Conservation (phyloP, 805 yeast genomes). For the Kuraishia hungarica region DNA sequence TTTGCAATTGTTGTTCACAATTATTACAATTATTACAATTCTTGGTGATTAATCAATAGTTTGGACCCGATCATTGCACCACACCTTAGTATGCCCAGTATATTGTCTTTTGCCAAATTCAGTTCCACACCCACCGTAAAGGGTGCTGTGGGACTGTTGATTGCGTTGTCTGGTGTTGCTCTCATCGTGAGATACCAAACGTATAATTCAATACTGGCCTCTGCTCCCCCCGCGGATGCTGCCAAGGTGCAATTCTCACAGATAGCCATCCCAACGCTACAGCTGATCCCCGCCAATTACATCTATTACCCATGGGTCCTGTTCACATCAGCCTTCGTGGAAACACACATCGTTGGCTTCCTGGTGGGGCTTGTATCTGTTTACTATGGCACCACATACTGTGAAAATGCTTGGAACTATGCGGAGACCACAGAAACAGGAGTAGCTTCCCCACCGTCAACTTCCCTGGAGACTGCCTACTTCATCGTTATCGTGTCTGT, state of each 20-base stretch:
- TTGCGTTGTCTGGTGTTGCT: conserved; percentile 30
- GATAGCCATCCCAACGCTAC: conserved; percentile 47
- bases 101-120: background rate
- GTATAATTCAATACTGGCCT: conserved; percentile 16
- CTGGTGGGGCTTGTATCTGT: conserved; percentile 28
- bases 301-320: conserved; percentile 58
- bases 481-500: conserved; percentile 47
- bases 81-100: background rate
- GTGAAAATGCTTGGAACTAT: conserved; percentile 41
- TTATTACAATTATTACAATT: too few relatives aligned
- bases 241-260: conserved; percentile 24
- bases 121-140: background rate
- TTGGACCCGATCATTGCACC: too few relatives aligned
- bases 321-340: conserved; percentile 56
- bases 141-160: conserved; percentile 13
- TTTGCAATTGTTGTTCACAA: too few relatives aligned
- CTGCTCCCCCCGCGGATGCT: conserved; percentile 5
- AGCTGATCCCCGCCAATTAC: conserved; percentile 53
- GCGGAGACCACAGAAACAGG: conserved; percentile 1
- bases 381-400: conserved; percentile 32
- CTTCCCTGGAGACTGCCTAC: conserved; percentile 31
- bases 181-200: conserved; percentile 30
- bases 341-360: conserved; percentile 39
- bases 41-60: too few relatives aligned
- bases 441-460: conserved; percentile 4